Conservation (phyloP, 257 asterid genomes). For the Verbena officinalis region DNA sequence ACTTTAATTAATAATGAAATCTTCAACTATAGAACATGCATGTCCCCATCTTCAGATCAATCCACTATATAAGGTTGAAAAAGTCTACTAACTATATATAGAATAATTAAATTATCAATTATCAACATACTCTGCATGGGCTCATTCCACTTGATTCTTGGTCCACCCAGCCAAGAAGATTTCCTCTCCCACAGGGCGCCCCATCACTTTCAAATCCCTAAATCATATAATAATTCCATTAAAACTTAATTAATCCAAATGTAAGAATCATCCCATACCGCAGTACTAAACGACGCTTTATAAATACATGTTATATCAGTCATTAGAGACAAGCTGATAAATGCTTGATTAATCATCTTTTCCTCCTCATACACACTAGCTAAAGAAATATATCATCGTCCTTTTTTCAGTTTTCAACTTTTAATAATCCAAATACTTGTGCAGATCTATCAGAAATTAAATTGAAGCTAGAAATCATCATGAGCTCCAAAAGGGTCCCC, state of each 20-base stretch:
- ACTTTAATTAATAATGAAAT: background rate
- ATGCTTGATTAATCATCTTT: too few relatives aligned
- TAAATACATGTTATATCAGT: background rate
- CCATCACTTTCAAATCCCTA: background rate
- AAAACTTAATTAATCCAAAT: constrained; percentile 4
- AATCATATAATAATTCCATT: too few relatives aligned
- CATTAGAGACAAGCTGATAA: background rate
- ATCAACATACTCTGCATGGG: constrained; percentile 21
- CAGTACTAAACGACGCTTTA: background rate
- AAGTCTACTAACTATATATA: constrained; percentile 8
- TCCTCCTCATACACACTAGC: too few relatives aligned
- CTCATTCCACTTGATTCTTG: constrained; percentile 23
- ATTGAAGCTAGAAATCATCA: too few relatives aligned
- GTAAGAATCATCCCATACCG: too few relatives aligned
- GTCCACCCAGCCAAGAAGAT: constrained; percentile 15
- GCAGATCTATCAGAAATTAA: background rate
- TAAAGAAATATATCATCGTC: too few relatives aligned
- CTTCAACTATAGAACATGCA: background rate
- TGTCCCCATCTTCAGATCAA: background rate
- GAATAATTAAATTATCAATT: background rate
- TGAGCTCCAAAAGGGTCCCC: constrained; percentile 19
- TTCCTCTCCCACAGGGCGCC: background rate
- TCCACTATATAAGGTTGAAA: constrained; percentile 6
- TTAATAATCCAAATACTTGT: too few relatives aligned
- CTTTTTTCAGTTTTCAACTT: too few relatives aligned